Conservation (phyloP, 306 rosid genomes). For the Pueraria montana region DNA sequence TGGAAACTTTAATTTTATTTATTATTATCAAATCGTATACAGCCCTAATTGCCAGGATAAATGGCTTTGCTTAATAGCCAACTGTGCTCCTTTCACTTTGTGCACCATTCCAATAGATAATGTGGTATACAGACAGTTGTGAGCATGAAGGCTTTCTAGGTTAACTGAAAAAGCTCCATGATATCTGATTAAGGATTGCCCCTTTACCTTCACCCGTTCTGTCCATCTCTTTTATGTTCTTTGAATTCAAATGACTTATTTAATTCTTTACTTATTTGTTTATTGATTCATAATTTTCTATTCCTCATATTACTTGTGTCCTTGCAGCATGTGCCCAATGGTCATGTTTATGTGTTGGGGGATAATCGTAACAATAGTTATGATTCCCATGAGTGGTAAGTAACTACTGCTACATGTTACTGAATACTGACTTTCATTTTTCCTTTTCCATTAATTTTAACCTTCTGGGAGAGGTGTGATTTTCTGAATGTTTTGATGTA, state of each 20-base stretch:
- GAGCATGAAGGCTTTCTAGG: not conserved
- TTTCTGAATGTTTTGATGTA: slow-evolving; percentile 2
- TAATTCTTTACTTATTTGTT: not conserved
- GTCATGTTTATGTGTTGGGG: slow-evolving; percentile 89
- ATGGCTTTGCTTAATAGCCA: slow-evolving; percentile 15
- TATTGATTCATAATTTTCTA: slow-evolving; percentile 15
- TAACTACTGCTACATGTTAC: slow-evolving; percentile 32
- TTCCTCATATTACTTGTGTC: slow-evolving; percentile 25
- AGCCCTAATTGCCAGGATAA: not conserved
- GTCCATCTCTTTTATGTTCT: not conserved
- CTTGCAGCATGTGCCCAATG: slow-evolving; percentile 83
- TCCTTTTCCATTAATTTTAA: slow-evolving; percentile 12
- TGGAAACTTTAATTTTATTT: not conserved
- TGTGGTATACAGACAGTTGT: slow-evolving; percentile 12
- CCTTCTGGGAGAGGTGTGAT: slow-evolving; percentile 2
- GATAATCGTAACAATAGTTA: slow-evolving; percentile 91
- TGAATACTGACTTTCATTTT: not conserved
- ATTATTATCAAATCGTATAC: not conserved
- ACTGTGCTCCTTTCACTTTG: slow-evolving; percentile 20
- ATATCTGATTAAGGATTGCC: slow-evolving; percentile 16
- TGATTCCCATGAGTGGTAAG: slow-evolving; percentile 86
- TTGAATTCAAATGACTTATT: slow-evolving; percentile 6
- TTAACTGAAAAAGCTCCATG: not conserved
- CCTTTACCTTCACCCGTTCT: not conserved
- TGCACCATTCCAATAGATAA: slow-evolving; percentile 5